Base-by-base conservation (phyloP, 2,329 filamentous ascomycete genomes). In the Dothistroma septosporum region DNA sequence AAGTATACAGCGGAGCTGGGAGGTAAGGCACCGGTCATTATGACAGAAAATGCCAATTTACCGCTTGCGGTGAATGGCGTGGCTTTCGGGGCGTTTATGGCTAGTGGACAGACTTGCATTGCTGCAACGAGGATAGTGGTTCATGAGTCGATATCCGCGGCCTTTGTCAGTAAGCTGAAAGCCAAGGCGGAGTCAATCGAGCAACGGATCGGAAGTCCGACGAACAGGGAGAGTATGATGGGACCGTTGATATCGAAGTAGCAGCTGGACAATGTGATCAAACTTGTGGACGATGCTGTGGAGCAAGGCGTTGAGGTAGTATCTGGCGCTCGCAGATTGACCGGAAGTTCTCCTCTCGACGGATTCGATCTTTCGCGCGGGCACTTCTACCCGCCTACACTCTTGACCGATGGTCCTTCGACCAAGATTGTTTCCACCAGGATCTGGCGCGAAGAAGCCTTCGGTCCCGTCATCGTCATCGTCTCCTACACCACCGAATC, bases 161-260 rank as follows among this genome's bases (percentile, higher is more conserved):
- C 82, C 59, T 91, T 91, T 68, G 71, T 90, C 37, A 73, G 78
- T 9, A 79, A 81, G 65, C 76, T 79, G 28, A 81, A 82, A 21
- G 85, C 81, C 64, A 83, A 86, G 53, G 80, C 90, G 5, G 87
- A 87, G n/a, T 82, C 58, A 82, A 90, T 70, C 87, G 0, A 89
- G 88, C 72, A 80, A 81, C 10, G 82, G 85, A 68, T 79, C 76
- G 52, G 89, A 85, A 1, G 87, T 85, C 77, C 88, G 89, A 71
- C 87, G 86, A 1, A 89, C 87, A 0, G 87, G 88, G 78, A 78
- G 1, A 86, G 83, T 0, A 83, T 83, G 73, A 89, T 89, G 81
- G 87, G 87, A 0, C 83, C 85, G 0, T 74, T 89, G 1, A 82
- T 89, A 35, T 87, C 85, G 0, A 78, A 77, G 6, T 80, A 78